Conservation (phyloP, 2,329 filamentous ascomycete genomes). For the Cladosporium sp. region DNA sequence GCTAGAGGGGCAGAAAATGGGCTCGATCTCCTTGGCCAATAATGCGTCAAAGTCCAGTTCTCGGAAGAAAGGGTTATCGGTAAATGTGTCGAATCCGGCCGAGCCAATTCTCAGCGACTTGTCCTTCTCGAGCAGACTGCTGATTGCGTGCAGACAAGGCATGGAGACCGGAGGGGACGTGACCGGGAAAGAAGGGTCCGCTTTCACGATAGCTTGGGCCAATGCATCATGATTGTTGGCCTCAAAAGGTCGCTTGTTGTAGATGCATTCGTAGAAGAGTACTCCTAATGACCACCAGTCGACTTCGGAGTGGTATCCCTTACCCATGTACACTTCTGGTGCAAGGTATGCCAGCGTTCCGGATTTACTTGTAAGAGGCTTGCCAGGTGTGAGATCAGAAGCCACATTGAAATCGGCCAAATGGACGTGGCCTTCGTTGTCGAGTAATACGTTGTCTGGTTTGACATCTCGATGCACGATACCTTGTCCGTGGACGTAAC, state of each 20-base stretch:
- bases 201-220: constrained; percentile 76
- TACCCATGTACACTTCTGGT: constrained; percentile 89
- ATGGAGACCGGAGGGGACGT: constrained; percentile 89
- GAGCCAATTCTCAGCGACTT: constrained; percentile 79
- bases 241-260: constrained; percentile 97
- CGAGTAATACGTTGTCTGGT: constrained; percentile 85
- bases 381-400: constrained; percentile 82
- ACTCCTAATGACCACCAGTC: constrained; percentile 99
- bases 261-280: constrained; percentile 99
- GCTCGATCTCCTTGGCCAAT: constrained; percentile 83
- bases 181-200: constrained; percentile 83
- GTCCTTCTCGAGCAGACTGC: constrained; percentile 77
- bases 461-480: constrained; percentile 92
- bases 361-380: constrained; percentile 88
- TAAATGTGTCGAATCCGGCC: constrained; percentile 79
- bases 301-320: constrained; percentile 83
- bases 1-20: constrained; percentile 87
- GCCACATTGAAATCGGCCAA: constrained; percentile 98
- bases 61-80: constrained; percentile 84
- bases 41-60: constrained; percentile 80
- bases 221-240: constrained; percentile 81
- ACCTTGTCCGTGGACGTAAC: constrained; percentile 80
- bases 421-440: constrained; percentile 91
- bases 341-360: constrained; percentile 94
- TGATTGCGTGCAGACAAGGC: constrained; percentile 85